Evolutionary conservation across 2,329 filamentous ascomycete genomes (phyloP), one percentile per base, ranked within the genome.

Genomic region (Ascocoryne sarcoides): DNA sequence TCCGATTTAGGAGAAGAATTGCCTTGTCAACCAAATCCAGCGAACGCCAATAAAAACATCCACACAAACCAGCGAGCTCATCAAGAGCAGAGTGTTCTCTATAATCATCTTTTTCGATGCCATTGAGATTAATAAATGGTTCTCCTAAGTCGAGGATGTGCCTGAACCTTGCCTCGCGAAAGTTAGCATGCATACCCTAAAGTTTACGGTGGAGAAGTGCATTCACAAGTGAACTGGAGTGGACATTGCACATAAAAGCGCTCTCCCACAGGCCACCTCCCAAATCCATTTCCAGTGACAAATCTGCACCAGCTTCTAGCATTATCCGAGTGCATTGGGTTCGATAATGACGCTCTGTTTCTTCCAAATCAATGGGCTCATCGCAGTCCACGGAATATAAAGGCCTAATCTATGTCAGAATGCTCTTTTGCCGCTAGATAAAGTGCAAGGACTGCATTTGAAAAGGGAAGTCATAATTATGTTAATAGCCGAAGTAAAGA

Each of bases 21-120:
- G 46, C 45, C 36, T 50, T 50, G 16, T 50, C 45, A 32, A 45
- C 33, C 15, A 48, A 15, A 37, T 45, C 30, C 16, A 45, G 16
- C 3, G 16, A 2, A 1, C 9, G 10, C 4, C 3, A 3, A 9
- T 3, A 5, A 10, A 26, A 3, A 36, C 45, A 47, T 30, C 47
- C 40, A 34, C 38, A 42, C 10, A 15, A 0, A 12, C 20, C 12
- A 18, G 46, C 46, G 14, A 49, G 41, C 4, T 20, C 5, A 17
- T 16, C 18, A 17, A 49, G 28, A 20, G 33, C 17, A 20, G 34
- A 37, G 18, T 7, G 15, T 32, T 37, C 28, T 29, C 8, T 12
- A 3, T 9, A 20, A 10, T 9, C 2, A 23, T 4, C 29, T 23
- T 15, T 36, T 20, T 28, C 35, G 19, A 19, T 39, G 14, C 16